These are phyloP conservation scores for Glycyrrhiza uralensis DNA, from an alignment of 306 rosid species.

Conservation along the genomic window DNA sequence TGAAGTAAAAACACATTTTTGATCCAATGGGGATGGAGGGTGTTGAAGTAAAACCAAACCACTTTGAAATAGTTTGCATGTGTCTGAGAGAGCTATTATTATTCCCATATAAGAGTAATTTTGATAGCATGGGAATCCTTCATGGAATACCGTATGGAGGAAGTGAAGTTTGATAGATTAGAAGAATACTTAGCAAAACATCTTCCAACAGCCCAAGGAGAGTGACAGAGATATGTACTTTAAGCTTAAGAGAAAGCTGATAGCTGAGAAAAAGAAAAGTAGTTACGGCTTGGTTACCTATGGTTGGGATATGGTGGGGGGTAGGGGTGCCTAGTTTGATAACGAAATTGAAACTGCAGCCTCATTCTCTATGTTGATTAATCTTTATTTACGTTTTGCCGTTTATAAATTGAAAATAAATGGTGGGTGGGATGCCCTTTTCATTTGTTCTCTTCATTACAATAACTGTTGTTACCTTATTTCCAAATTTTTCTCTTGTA, in stretches of 20 bases:
- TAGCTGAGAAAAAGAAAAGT: conserved; percentile 37
- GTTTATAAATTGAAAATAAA: conserved; percentile 16
- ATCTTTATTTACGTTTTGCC: conserved; percentile 18
- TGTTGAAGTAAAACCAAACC: too few species aligned
- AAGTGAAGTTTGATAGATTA: conserved; percentile 56
- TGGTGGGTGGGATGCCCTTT: conserved; percentile 54
- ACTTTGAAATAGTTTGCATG: conserved; percentile 13
- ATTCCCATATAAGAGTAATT: conserved; percentile 35
- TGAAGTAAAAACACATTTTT: conserved; percentile 6
- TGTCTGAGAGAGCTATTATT: conserved; percentile 14
- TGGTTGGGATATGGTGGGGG: conserved; percentile 35
- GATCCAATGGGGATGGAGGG: neutral
- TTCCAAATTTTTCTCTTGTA: conserved; percentile 27
- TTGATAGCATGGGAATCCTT: conserved; percentile 31
- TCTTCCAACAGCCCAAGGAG: conserved; percentile 46
- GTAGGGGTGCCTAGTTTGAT: conserved; percentile 37
- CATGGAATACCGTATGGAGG: conserved; percentile 48
- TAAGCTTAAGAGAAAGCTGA: conserved; percentile 63
- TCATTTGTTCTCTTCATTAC: conserved; percentile 40
- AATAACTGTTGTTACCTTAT: conserved; percentile 15
- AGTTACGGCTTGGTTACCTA: conserved; percentile 48
- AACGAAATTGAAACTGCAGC: conserved; percentile 59
- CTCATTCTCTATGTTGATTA: neutral
- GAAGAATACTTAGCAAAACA: conserved; percentile 50
- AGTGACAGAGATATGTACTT: conserved; percentile 55